Evolutionary conservation across 202 grass and related monocot genomes (phyloP), one percentile per base, ranked within the genome.

Genomic region (Saccharum hybrid): DNA sequence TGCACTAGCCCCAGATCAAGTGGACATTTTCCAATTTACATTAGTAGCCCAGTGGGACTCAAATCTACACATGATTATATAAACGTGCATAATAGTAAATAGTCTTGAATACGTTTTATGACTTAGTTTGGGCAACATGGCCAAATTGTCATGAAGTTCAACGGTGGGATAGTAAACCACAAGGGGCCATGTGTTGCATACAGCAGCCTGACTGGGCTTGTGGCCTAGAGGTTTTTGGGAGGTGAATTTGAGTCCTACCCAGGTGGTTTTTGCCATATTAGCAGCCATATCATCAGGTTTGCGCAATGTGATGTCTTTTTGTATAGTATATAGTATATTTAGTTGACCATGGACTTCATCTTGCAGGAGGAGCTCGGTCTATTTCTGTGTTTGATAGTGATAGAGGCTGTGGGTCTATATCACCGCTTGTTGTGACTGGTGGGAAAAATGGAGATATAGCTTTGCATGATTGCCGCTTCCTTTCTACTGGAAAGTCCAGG

Each of bases 371-470:
- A 86, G 92, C 91, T 67, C 87, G 85, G 11, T 95, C 96, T 83
- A 74, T 98, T 85, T 89, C 90, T 22, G 92, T 98, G 75, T 88
- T 98, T 72, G 92, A 89, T 80, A 90, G 82, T 81, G 88, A 82
- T 65, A 83, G 87, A 56, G 92, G 96, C 54, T 87, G 85, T 83
- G 90, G 89, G 66, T 92, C 96, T 69, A 82, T 98, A 66, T 92
- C 92, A 81, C 96, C 92, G 1, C 80, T 92, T 74, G 90, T 95
- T 83, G 83, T 98, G 71, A 92, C 92, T 64, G 96, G 96, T 56
- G 96, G 96, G 46, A 98, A 92, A 93, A 90, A 37, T 45, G 96
- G 96, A 68, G 96, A 94, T 88, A 66, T 95, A 77, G 87, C 89
- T 66, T 85, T 95, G 83, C 96, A 98, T 82, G 96, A 98, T 82